Evolutionary conservation across 176 grass and related monocot species (phyloP).

Genomic region (Oryza meyeriana): DNA sequence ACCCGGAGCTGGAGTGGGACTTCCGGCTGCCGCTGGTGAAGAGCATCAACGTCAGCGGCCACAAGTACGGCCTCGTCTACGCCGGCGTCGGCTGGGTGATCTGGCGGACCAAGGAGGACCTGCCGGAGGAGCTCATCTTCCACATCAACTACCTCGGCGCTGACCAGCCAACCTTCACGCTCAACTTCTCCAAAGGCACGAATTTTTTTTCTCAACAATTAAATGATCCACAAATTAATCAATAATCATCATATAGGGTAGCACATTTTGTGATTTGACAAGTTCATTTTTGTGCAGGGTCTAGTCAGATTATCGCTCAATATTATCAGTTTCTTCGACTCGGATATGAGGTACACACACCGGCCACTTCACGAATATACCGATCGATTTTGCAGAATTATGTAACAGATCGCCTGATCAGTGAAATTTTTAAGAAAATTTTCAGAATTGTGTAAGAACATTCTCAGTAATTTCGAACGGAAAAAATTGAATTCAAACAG

Average conservation of each 20-base stretch:
- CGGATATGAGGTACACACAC: slow-evolving; percentile 62
- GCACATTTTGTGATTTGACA: background rate
- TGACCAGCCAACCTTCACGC: slow-evolving; percentile 90
- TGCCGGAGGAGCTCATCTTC: slow-evolving; percentile 89
- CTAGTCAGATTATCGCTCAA: slow-evolving; percentile 88
- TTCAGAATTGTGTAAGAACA: too few species aligned
- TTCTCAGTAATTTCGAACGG: too few species aligned
- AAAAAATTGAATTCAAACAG: too few species aligned
- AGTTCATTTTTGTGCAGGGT: slow-evolving; percentile 35
- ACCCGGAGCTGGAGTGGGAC: slow-evolving; percentile 87
- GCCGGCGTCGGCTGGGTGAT: slow-evolving; percentile 86
- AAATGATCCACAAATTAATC: background rate
- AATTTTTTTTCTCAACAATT: background rate
- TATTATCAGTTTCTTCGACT: slow-evolving; percentile 90
- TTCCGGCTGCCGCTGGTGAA: slow-evolving; percentile 82
- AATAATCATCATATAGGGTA: background rate
- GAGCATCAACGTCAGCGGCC: slow-evolving; percentile 92
- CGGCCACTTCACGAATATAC: background rate
- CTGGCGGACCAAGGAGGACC: slow-evolving; percentile 69
- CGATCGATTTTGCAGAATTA: background rate
- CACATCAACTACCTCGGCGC: slow-evolving; percentile 98
- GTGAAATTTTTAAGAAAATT: too few species aligned
- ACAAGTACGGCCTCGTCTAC: slow-evolving; percentile 96
- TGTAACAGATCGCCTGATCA: too few species aligned
- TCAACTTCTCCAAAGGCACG: slow-evolving; percentile 95